Evolutionary conservation across 129 eudicot species (phyloP), one percentile per base, ranked within the genome.

Genomic region (Logfia minima): DNA sequence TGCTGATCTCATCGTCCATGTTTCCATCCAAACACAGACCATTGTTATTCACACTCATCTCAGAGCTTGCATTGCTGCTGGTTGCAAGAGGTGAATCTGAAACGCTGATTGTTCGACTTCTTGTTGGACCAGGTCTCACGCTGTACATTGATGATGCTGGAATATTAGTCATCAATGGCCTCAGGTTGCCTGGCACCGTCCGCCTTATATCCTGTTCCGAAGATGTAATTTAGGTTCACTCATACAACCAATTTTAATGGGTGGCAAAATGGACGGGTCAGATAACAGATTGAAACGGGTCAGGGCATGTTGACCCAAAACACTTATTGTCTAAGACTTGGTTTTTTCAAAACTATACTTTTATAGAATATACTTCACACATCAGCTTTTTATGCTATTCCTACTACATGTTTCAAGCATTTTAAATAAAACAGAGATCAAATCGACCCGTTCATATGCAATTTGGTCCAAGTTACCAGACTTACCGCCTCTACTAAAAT

Each of bases 71-170:
- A 63, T 91, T 94, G 79, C 98, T 94, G 88, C 98, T 94, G 14
- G 96, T 94, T 19, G 96, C 98, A 81, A 86, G 87, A 2, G 98
- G 97, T 9, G 98, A 93, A 71, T 93, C 98, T 18, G 89, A 91
- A 51, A 91, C 89, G 35, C 98, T 89, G 14, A 86, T 83, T 3
- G 87, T 84, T 71, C 91, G 83, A 83, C 93, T 91, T 75, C 90
- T 81, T 61, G 88, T 71, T 28, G 92, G 93, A 34, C 98, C 97
- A 32, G 93, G 83, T 82, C 98, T 82, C 66, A 94, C 98, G 53
- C 98, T 94, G 80, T 94, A 94, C 97, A 94, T 87, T 41, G 98
- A 94, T 13, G 97, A 94, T 74, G 98, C 98, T 51, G 98, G 98
- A 75, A 94, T 89, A 68, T 94, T 94, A 66, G 90, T 84, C 98